Conservation (phyloP, 169 alveolate species). For the Neospora caninum region DNA sequence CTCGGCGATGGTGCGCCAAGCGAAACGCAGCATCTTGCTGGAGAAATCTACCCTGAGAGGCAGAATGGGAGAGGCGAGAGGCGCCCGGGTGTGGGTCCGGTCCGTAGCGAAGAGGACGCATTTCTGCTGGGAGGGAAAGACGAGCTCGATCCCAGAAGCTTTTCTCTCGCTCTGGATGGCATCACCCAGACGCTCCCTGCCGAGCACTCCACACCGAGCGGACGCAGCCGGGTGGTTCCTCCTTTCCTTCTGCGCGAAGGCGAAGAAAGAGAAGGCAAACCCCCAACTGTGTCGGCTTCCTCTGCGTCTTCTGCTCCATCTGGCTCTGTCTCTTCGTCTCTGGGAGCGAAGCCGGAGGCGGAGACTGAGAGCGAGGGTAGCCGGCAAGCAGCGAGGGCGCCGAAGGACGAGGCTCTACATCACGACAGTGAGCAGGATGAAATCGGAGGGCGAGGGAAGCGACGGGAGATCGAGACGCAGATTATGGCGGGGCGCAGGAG, state of each 20-base stretch:
- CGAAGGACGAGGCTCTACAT: no score
- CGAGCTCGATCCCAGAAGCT: neutral
- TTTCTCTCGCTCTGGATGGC: constrained; percentile 21
- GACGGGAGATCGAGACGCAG: no score
- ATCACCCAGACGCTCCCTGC: neutral
- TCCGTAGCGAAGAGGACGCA: neutral
- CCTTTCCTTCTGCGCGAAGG: neutral
- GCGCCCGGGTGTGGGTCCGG: neutral
- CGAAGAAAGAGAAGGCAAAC: neutral
- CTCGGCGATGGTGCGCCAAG: no score
- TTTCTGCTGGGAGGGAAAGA: neutral
- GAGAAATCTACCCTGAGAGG: neutral
- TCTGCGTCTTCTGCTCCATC: neutral
- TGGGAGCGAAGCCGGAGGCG: no score
- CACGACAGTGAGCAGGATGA: neutral
- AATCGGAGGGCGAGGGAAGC: neutral
- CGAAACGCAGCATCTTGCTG: no score
- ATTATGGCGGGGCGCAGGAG: no score
- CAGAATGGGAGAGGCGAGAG: neutral
- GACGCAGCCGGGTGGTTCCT: neutral
- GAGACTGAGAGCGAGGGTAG: no score
- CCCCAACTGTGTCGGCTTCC: neutral
- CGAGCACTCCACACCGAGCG: neutral
- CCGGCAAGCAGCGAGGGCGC: no score
- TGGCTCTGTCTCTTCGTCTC: neutral